Conservation (phyloP, 768 basidiomycete species). For the Pisolithus sp. region DNA sequence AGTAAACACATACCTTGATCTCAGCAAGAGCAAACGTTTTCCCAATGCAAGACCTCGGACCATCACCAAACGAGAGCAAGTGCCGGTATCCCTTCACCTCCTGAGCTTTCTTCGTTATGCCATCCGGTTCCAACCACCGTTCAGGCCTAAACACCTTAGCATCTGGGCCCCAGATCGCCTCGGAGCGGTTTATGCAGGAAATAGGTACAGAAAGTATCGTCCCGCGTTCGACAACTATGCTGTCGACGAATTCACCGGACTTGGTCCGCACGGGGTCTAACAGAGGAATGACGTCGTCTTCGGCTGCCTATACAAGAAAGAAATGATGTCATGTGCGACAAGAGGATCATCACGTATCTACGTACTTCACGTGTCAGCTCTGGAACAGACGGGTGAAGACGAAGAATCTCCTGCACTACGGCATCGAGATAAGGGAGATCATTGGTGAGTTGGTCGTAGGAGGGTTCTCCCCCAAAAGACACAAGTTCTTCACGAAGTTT, state of each 20-base stretch:
- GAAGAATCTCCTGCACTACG: conserved; percentile 33
- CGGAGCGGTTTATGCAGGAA: conserved; percentile 25
- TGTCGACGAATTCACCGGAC: conserved; percentile 33
- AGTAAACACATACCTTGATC: no score
- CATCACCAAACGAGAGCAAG: no score
- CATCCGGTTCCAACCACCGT: conserved; percentile 47
- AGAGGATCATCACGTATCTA: not conserved
- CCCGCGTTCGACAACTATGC: conserved; percentile 44
- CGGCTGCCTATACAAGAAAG: conserved; percentile 30
- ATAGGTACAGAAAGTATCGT: conserved; percentile 40
- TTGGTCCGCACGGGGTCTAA: conserved; percentile 9
- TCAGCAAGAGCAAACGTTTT: no score
- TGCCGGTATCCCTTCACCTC: conserved; percentile 40
- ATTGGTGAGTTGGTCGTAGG: conserved; percentile 42
- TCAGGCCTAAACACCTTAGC: conserved; percentile 44
- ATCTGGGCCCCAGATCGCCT: conserved; percentile 54
- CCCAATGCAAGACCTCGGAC: no score
- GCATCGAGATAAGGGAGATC: conserved; percentile 42
- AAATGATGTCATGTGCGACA: not conserved
- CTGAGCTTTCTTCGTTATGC: conserved; percentile 23
- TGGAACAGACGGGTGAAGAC: conserved; percentile 29
- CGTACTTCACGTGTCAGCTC: conserved; percentile 14
- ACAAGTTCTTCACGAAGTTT: conserved; percentile 45
- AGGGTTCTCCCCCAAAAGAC: conserved; percentile 37
- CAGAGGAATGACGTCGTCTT: conserved; percentile 59